Base-by-base conservation (phyloP, 2,329 filamentous ascomycete genomes). In the Epichloe coenophiala region DNA sequence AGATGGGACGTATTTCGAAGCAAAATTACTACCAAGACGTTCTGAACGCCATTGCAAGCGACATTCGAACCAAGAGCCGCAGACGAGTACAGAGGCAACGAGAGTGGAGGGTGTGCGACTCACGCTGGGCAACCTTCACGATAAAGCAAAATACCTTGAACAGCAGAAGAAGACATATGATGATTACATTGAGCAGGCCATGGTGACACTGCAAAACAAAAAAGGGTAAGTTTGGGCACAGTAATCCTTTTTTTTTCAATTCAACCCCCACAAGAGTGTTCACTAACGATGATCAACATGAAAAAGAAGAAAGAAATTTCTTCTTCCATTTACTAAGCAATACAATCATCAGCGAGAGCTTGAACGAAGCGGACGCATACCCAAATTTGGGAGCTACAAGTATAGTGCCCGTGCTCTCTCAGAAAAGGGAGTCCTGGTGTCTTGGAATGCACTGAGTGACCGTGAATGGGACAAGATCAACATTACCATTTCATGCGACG, bases 261-360 rank as follows among this genome's bases (percentile, higher is more conserved):
- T 31, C 31, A 31, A 31, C 31, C 31, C 27, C 27, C 27, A 11
- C 31, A 31, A 11, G 31, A 31, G 31, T 31, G 31, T 11, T 17
- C 21, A 33, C 17, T 45, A 37, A 45, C 44, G 5, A 36, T 21
- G 11, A 37, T 41, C 4, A 12, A n/a, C 36, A 38, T 36, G 8
- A 45, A 59, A 58, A 58, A 83, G 84, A 55, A 94, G 94, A 72
- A 95, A 94, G 67, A 81, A 86, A 49, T 96, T 96, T 75, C 77
- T 96, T 51, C 78, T 98, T 66, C 93, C 93, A 13, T 98, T 98
- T 66, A 96, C 91, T 23, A 95, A 95, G 63, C 93, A 98, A 68
- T 98, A 95, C 80, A 95, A 96, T 68, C 93, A 98, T 69, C 89
- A 97, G 71, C 84, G 89, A 57, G 93, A 98, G 70, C 82, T 98